A percentile compares a stretch with the other conserved stretches of the same genome.
phyloP scores from a whole-genome alignment of 371 early-diverging fungal genomes.

The Rhizomucor pusillus region DNA sequence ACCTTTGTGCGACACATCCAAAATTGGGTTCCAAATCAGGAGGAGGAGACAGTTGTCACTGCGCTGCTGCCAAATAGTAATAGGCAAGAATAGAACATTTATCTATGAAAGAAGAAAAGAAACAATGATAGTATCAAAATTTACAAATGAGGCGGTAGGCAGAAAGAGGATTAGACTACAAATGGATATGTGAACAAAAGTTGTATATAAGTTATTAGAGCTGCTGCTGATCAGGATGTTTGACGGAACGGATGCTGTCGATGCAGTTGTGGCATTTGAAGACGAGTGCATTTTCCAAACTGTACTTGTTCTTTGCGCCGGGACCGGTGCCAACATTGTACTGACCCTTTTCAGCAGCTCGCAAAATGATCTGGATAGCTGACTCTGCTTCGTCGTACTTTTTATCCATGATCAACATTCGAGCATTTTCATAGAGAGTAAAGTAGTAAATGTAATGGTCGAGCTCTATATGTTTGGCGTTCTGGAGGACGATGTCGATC shows the following conservation, averaged over 20 bases:
- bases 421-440: slow-evolving; percentile 54
- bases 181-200: neutral
- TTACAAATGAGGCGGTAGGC: too few species aligned
- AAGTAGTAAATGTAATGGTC: slow-evolving; percentile 69
- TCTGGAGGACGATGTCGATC: slow-evolving; percentile 16
- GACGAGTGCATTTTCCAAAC: slow-evolving; percentile 37
- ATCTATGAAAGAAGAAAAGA: too few species aligned
- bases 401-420: slow-evolving; percentile 38
- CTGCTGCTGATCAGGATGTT: neutral
- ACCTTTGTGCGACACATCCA: too few species aligned
- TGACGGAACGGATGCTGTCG: slow-evolving; percentile 8
- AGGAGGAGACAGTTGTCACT: too few species aligned
- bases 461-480: slow-evolving; percentile 23
- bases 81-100: too few species aligned
- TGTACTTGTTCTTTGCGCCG: slow-evolving; percentile 44
- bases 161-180: neutral
- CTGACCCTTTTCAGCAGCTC: slow-evolving; percentile 30
- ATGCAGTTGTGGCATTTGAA: slow-evolving; percentile 47
- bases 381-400: slow-evolving; percentile 40
- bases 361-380: slow-evolving; percentile 42
- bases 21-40: too few species aligned
- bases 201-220: neutral
- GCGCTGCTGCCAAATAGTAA: too few species aligned
- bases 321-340: slow-evolving; percentile 38
- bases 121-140: too few species aligned